phyloP scores from a whole-genome alignment of 1,284 basidiomycete species.

The Cryptococcus sp. region DNA sequence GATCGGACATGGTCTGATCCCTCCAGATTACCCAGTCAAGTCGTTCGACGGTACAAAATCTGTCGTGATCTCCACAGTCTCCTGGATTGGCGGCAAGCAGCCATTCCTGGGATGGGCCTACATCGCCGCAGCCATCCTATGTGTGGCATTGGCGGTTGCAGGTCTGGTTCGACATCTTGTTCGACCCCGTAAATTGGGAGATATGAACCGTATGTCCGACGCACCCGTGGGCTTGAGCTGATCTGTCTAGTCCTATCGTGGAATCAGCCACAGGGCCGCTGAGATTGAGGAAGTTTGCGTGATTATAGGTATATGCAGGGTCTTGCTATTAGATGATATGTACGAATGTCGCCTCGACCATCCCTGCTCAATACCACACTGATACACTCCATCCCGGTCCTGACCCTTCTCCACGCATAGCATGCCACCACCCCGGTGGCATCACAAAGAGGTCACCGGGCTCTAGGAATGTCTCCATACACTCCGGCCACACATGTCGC shows the following conservation, averaged over 20 bases:
- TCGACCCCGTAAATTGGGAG: conserved; percentile 72
- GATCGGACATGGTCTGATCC: conserved; percentile 1
- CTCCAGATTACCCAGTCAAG: conserved; percentile 83
- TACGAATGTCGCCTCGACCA: background rate
- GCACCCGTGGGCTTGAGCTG: background rate
- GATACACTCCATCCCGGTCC: conserved; percentile 46
- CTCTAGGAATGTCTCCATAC: conserved; percentile 61
- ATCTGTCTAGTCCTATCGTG: conserved; percentile 64
- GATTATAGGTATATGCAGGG: background rate
- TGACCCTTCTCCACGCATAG: conserved; percentile 68
- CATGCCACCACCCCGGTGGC: conserved; percentile 91
- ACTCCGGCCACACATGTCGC: conserved; percentile 58
- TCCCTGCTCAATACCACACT: conserved; percentile 40
- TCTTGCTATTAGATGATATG: background rate
- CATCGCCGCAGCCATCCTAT: conserved; percentile 80
- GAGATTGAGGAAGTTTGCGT: background rate
- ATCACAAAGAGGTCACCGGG: conserved; percentile 83
- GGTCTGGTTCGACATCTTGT: conserved; percentile 90
- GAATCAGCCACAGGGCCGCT: conserved; percentile 56
- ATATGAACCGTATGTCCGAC: conserved; percentile 31
- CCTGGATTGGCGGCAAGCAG: conserved; percentile 92
- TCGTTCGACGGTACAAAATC: conserved; percentile 94
- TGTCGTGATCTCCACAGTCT: conserved; percentile 91
- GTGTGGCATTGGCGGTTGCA: conserved; percentile 77
- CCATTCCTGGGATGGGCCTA: conserved; percentile 97